These are phyloP conservation scores for Kalmanozyma brasiliensis DNA, from an alignment of 1,284 basidiomycete genomes.

Conservation along the genomic window DNA sequence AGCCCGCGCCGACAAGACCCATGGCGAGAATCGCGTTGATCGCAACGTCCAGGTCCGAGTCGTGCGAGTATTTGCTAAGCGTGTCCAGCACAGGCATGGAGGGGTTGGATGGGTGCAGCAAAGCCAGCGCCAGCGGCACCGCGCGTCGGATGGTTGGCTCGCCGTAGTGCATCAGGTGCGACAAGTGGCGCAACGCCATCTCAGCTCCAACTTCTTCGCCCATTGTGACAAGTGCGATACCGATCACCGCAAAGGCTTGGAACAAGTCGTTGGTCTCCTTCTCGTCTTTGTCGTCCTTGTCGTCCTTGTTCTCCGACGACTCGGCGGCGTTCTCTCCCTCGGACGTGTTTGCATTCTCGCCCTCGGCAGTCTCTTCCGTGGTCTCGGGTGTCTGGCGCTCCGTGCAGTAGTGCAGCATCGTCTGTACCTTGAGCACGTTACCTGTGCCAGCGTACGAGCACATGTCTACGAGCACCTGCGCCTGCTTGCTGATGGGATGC, in stretches of 20 bases:
- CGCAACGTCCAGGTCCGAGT: slow-evolving; percentile 94
- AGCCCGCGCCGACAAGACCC: slow-evolving; percentile 97
- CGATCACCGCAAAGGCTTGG: slow-evolving; percentile 93
- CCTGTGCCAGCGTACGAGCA: slow-evolving; percentile 96
- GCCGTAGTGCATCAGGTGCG: slow-evolving; percentile 88
- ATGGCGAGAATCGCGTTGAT: slow-evolving; percentile 98
- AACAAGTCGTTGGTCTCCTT: slow-evolving; percentile 79
- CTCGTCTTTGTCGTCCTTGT: slow-evolving; percentile 69
- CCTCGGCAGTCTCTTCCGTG: slow-evolving; percentile 56
- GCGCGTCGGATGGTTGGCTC: slow-evolving; percentile 91
- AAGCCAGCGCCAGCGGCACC: slow-evolving; percentile 94
- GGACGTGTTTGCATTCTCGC: slow-evolving; percentile 43
- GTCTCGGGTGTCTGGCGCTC: slow-evolving; percentile 79
- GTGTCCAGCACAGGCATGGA: slow-evolving; percentile 95
- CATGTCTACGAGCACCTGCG: slow-evolving; percentile 90
- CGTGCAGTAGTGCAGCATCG: slow-evolving; percentile 90
- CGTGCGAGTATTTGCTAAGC: slow-evolving; percentile 99
- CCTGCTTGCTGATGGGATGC: slow-evolving; percentile 89
- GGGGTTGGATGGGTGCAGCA: slow-evolving; percentile 95
- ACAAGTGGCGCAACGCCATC: slow-evolving; percentile 72
- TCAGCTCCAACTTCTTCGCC: slow-evolving; percentile 97
- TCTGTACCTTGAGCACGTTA: slow-evolving; percentile 93
- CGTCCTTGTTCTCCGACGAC: slow-evolving; percentile 25
- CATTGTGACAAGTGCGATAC: slow-evolving; percentile 95
- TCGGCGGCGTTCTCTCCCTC: slow-evolving; percentile 8